Conservation (phyloP, 345 rosid species). For the Excoecaria cochinchinensis region DNA sequence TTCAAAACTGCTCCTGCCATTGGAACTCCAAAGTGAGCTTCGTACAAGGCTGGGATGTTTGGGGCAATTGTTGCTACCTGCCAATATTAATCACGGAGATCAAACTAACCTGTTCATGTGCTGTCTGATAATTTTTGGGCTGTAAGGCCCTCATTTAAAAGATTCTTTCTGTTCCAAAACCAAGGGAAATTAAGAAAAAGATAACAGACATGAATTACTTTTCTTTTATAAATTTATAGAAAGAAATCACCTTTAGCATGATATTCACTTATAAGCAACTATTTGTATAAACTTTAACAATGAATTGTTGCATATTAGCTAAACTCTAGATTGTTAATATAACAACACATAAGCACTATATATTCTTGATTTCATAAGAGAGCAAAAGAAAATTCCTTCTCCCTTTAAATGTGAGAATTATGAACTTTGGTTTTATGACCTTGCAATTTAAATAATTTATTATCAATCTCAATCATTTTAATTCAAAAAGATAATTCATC, state of each 20-base stretch:
- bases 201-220: too few species aligned
- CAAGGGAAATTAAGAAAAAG: too few species aligned
- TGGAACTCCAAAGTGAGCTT: slow-evolving; percentile 92
- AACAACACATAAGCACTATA: too few species aligned
- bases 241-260: too few species aligned
- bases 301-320: too few species aligned
- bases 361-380: too few species aligned
- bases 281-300: too few species aligned
- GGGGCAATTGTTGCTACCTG: slow-evolving; percentile 90
- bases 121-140: background rate
- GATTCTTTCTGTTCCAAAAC: background rate
- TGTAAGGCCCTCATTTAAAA: background rate
- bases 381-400: background rate
- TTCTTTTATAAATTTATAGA: too few species aligned
- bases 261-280: too few species aligned
- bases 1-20: slow-evolving; percentile 93
- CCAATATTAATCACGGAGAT: slow-evolving; percentile 12
- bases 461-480: background rate
- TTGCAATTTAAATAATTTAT: background rate
- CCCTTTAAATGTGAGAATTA: background rate
- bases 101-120: background rate
- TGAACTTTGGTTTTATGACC: background rate
- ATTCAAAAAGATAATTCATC: background rate
- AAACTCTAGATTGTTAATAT: too few species aligned
- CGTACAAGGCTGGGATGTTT: slow-evolving; percentile 74